Evolutionary conservation across 164 flowering plant species (phyloP).

Genomic region (Buxus sempervirens): DNA sequence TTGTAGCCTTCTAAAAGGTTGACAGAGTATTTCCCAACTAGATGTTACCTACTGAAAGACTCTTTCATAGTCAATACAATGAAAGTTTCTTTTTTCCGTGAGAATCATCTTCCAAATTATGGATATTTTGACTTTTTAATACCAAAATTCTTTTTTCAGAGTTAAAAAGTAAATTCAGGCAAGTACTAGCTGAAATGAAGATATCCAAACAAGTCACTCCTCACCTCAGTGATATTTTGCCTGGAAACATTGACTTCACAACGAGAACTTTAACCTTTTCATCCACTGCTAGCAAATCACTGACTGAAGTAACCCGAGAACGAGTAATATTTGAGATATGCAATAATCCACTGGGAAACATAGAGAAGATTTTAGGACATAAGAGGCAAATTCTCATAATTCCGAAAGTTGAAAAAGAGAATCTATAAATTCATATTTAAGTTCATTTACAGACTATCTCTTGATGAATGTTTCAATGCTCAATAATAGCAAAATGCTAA

Average conservation of each 20-base stretch:
- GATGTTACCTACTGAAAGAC: background rate
- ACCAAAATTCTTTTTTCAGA: no score
- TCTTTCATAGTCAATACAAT: background rate
- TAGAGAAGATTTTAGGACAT: slow-evolving; percentile 4
- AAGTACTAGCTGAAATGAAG: background rate
- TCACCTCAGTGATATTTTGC: slow-evolving; percentile 87
- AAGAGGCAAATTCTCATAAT: background rate
- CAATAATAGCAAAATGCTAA: no score
- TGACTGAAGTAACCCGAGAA: slow-evolving; percentile 47
- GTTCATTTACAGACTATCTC: background rate
- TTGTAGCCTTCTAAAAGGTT: background rate
- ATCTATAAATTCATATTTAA: no score
- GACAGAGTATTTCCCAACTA: background rate
- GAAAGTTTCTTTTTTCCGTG: background rate
- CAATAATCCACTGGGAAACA: slow-evolving; percentile 78
- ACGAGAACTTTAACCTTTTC: slow-evolving; percentile 87
- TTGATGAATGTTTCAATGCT: no score
- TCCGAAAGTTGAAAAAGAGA: slow-evolving; percentile 3
- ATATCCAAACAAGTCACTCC: background rate
- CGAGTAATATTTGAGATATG: slow-evolving; percentile 77
- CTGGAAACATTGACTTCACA: slow-evolving; percentile 74
- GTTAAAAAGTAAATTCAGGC: background rate
- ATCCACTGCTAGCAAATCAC: slow-evolving; percentile 55
- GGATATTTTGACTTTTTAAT: no score
- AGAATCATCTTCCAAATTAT: background rate